These are phyloP conservation scores for Prunus mongolica DNA, from an alignment of 306 rosid genomes.

Conservation along the genomic window DNA sequence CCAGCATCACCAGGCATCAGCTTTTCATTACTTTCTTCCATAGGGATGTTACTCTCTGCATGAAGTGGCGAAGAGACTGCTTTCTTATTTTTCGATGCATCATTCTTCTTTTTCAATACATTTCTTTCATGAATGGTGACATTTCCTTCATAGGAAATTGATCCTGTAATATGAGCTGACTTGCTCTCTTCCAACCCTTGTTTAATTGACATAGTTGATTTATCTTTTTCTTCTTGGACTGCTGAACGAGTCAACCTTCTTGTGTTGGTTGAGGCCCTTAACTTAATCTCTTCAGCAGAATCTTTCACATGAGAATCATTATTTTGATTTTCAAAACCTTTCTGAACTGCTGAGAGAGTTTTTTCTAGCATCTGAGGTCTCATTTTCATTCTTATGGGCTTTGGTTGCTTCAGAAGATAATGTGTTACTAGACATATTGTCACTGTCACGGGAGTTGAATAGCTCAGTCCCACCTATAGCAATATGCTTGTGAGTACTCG, in stretches of 20 bases:
- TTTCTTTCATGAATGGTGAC: neutral
- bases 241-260: constrained; percentile 4
- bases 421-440: neutral
- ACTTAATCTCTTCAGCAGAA: constrained; percentile 7
- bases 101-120: constrained; percentile 6
- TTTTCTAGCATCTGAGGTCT: neutral
- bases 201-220: neutral
- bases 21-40: neutral
- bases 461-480: constrained; percentile 18
- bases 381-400: neutral
- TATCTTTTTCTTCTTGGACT: constrained; percentile 6
- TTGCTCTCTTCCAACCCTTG: constrained; percentile 4
- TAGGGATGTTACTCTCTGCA: constrained; percentile 7
- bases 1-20: neutral
- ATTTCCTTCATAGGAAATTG: constrained; percentile 1
- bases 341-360: neutral
- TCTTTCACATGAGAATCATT: neutral
- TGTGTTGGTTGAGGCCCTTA: neutral
- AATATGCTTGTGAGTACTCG: constrained; percentile 1
- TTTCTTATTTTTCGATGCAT: neutral
- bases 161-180: neutral
- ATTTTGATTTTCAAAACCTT: constrained; percentile 4
- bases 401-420: constrained; percentile 8
- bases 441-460: constrained; percentile 7
- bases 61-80: neutral